phyloP scores from a whole-genome alignment of 2,329 filamentous ascomycete species.

The Dactylonectria macrodidyma region DNA sequence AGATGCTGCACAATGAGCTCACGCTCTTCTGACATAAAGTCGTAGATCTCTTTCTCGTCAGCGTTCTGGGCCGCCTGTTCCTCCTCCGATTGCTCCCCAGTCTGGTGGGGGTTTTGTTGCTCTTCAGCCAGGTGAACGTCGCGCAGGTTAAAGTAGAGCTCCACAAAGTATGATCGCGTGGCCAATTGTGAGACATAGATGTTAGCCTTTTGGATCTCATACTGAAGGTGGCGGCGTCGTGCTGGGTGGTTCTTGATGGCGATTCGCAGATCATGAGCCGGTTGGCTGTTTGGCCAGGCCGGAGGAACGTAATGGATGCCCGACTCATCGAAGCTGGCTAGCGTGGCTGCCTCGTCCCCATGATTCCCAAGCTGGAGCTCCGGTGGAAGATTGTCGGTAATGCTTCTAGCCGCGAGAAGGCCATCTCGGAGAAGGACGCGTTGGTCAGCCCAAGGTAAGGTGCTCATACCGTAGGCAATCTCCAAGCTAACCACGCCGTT shows the following conservation, averaged over 20 bases:
- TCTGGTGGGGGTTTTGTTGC: constrained; percentile 54
- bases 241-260: constrained; percentile 64
- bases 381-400: constrained; percentile 76
- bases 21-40: constrained; percentile 80
- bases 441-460: constrained; percentile 85
- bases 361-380: constrained; percentile 73
- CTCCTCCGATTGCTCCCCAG: constrained; percentile 55
- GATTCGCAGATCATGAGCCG: constrained; percentile 65
- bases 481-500: constrained; percentile 85
- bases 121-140: constrained; percentile 73
- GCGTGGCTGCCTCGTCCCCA: constrained; percentile 53
- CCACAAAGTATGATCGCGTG: constrained; percentile 87
- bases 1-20: constrained; percentile 87
- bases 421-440: constrained; percentile 80
- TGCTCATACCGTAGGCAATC: constrained; percentile 84
- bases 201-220: constrained; percentile 93
- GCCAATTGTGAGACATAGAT: constrained; percentile 87
- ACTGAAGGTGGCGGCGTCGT: constrained; percentile 75
- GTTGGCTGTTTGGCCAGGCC: constrained; percentile 62
- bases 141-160: constrained; percentile 85
- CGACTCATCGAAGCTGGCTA: constrained; percentile 60
- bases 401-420: constrained; percentile 77
- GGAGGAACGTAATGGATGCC: constrained; percentile 68
- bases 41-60: constrained; percentile 66
- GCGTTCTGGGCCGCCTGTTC: constrained; percentile 56